Conservation (phyloP, 2,329 filamentous ascomycete species). For the Penicillium vulpinum region DNA sequence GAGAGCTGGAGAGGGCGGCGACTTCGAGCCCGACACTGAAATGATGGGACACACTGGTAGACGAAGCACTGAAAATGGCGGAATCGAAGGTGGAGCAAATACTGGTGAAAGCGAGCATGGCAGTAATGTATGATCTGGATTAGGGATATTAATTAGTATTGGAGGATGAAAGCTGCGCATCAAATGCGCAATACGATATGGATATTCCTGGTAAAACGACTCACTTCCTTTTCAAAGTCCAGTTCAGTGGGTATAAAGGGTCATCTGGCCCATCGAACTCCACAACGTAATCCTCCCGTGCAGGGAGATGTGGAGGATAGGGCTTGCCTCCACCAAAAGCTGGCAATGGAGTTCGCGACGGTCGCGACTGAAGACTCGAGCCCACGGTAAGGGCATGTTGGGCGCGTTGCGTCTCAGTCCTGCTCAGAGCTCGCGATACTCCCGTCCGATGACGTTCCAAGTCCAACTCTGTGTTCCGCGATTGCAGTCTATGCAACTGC, state of each 20-base stretch:
- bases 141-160: neutral
- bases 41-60: conserved; percentile 51
- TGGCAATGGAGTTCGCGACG: conserved; percentile 25
- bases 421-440: conserved; percentile 28
- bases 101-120: conserved; percentile 25
- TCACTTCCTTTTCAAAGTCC: conserved; percentile 50
- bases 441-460: conserved; percentile 30
- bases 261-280: conserved; percentile 55
- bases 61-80: conserved; percentile 69
- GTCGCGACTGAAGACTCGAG: conserved; percentile 29
- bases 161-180: neutral
- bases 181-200: neutral
- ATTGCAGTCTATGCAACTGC: conserved; percentile 29
- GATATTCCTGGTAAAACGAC: neutral
- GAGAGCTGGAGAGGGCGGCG: conserved; percentile 45
- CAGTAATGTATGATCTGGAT: conserved; percentile 17
- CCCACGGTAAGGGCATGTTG: conserved; percentile 42
- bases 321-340: conserved; percentile 46
- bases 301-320: conserved; percentile 53
- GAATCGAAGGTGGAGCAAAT: conserved; percentile 50
- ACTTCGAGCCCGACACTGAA: conserved; percentile 47
- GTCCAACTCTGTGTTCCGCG: conserved; percentile 33
- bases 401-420: conserved; percentile 34
- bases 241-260: conserved; percentile 56
- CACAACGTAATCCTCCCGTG: conserved; percentile 56